These are phyloP conservation scores for Laguncularia racemosa DNA, from an alignment of 345 rosid species.

Conservation along the genomic window DNA sequence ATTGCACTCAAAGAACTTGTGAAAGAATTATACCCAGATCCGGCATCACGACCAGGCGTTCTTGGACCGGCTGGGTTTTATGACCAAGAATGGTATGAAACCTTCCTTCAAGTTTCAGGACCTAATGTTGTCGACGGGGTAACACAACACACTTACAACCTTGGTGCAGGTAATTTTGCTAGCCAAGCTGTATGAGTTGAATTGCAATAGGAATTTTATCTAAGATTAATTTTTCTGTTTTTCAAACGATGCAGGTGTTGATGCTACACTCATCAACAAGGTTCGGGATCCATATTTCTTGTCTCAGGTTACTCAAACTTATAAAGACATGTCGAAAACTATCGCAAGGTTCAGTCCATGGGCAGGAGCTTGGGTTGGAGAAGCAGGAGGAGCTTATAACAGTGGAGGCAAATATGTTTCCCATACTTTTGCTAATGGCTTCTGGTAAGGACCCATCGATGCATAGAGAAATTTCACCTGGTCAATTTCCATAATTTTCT, in stretches of 20 bases:
- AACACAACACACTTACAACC: conserved; percentile 60
- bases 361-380: conserved; percentile 58
- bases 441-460: conserved; percentile 36
- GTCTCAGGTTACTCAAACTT: conserved; percentile 36
- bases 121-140: conserved; percentile 37
- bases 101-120: conserved; percentile 30
- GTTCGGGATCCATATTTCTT: conserved; percentile 50
- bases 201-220: too few species aligned
- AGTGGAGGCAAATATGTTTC: conserved; percentile 63
- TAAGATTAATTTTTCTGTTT: neutral
- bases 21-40: conserved; percentile 24
- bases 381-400: conserved; percentile 63
- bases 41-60: conserved; percentile 27
- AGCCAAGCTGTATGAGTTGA: too few species aligned
- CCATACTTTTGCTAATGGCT: conserved; percentile 45
- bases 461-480: too few species aligned
- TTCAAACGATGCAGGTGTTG: conserved; percentile 27
- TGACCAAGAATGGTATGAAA: conserved; percentile 45
- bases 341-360: conserved; percentile 34
- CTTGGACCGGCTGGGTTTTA: conserved; percentile 54
- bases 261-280: conserved; percentile 27
- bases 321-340: conserved; percentile 16
- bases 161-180: conserved; percentile 35
- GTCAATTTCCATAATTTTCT: too few species aligned
- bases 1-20: conserved; percentile 24